These are phyloP conservation scores for Przewalskia tangutica DNA, from an alignment of 257 asterid species.

Conservation along the genomic window DNA sequence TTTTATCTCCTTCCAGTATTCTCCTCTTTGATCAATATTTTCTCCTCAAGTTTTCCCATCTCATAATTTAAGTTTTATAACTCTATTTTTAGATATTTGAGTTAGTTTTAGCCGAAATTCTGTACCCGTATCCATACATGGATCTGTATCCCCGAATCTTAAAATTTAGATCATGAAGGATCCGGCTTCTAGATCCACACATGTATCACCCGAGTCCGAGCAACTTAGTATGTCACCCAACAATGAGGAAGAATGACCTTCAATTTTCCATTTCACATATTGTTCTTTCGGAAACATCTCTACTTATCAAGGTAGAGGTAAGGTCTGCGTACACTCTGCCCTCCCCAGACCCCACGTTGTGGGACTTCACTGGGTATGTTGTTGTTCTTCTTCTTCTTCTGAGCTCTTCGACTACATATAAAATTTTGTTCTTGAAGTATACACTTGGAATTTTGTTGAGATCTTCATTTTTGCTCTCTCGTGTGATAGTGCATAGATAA, in stretches of 20 bases:
- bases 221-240: neutral
- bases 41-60: too few relatives aligned
- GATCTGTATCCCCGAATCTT: neutral
- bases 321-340: too few relatives aligned
- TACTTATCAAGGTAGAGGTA: too few relatives aligned
- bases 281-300: neutral
- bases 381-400: too few relatives aligned
- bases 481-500: neutral
- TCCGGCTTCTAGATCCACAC: neutral
- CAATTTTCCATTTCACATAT: neutral
- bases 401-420: neutral
- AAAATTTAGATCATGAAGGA: neutral
- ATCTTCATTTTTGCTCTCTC: neutral
- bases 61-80: neutral
- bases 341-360: too few relatives aligned
- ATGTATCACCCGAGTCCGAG: neutral
- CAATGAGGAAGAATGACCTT: neutral
- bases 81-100: neutral
- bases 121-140: neutral
- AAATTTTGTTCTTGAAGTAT: neutral
- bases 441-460: neutral
- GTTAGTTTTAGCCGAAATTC: neutral
- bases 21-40: too few relatives aligned
- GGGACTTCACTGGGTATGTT: too few relatives aligned
- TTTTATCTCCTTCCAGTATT: too few relatives aligned